Conservation (phyloP, 495 filamentous ascomycete species). For the Letharia lupina region DNA sequence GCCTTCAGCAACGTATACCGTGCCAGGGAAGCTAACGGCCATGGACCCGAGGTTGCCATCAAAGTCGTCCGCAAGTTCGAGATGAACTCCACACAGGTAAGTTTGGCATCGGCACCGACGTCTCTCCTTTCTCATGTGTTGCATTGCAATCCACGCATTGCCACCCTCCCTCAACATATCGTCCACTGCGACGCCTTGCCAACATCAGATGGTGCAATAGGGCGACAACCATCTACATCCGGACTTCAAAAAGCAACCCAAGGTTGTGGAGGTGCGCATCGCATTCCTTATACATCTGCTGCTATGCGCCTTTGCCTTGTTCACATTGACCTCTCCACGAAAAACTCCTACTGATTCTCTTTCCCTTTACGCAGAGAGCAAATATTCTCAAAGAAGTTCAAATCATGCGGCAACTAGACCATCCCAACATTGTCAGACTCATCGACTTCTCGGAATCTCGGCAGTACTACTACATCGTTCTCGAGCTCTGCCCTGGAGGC, state of each 20-base stretch:
- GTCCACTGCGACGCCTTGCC: conserved; percentile 29
- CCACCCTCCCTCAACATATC: conserved; percentile 21
- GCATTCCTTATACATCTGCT: conserved; percentile 24
- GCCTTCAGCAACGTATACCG: conserved; percentile 98
- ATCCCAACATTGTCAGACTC: conserved; percentile 89
- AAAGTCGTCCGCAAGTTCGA: conserved; percentile 98
- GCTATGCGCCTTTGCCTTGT: conserved; percentile 32
- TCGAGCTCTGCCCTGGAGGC: conserved; percentile 91
- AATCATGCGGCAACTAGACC: conserved; percentile 94
- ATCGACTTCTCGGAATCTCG: conserved; percentile 87
- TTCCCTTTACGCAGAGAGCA: conserved; percentile 54
- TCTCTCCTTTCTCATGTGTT: conserved; percentile 24
- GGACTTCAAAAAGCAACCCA: conserved; percentile 87
- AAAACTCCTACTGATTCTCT: conserved; percentile 9
- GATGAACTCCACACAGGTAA: conserved; percentile 96
- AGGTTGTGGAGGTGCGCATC: conserved; percentile 92
- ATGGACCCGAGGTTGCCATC: conserved; percentile 80
- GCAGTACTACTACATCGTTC: conserved; percentile 94
- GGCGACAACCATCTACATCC: conserved; percentile 82
- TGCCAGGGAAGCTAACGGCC: conserved; percentile 61
- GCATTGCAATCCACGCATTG: conserved; percentile 23
- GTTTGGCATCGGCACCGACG: conserved; percentile 34
- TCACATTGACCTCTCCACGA: conserved; percentile 8
- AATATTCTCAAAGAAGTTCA: conserved; percentile 98
- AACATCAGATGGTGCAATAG: conserved; percentile 46